Evolutionary conservation across 805 yeast genomes (phyloP), one percentile per base, ranked within the genome.

Genomic region (Scheffersomyces amazonensis): DNA sequence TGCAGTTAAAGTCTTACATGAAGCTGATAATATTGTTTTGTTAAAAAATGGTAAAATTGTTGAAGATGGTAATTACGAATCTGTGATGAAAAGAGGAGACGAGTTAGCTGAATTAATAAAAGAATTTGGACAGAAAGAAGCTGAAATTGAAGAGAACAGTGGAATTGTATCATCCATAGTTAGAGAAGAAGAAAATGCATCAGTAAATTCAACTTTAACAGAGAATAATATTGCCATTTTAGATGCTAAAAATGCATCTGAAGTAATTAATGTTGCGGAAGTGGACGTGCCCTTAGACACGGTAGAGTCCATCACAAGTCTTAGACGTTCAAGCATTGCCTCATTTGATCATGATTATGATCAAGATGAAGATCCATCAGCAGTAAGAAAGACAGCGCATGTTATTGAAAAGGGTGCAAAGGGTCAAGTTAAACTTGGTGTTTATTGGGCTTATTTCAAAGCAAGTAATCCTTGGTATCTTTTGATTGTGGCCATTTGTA

Each of bases 51-150:
- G 63, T 9, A 42, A 48, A 17, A 56, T 65, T 16, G 40, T 46
- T 10, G 71, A 66, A 40, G 38, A 53, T 12, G 66, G 87, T 8
- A 64, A 69, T 5, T 83, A 74, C 52, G 53, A 62, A 5, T 73
- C 73, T 5, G 69, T 79, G 13, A 27, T 35, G 3, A 19, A 27
- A 2, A 35, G 28, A 20, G 25, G 25, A 4, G 16, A 22, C 7
- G 32, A 35, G 7, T 22, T 35, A 16, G 38, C 38, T 8, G 22
- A 18, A 16, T 35, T 35, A 13, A 35, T 35, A 15, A 32, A 19
- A 12, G 38, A 35, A 30, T 35, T 35, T 35, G 38, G 38, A 3
- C 30, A 27, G 11, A 5, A 27, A 27, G 31, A 22, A 22, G 22
- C 18, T 16, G 33, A 28, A 20, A n/a, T 6, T 11, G 36, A 35